phyloP scores from a whole-genome alignment of 2,329 filamentous ascomycete species.

The Rachicladosporium sp. region DNA sequence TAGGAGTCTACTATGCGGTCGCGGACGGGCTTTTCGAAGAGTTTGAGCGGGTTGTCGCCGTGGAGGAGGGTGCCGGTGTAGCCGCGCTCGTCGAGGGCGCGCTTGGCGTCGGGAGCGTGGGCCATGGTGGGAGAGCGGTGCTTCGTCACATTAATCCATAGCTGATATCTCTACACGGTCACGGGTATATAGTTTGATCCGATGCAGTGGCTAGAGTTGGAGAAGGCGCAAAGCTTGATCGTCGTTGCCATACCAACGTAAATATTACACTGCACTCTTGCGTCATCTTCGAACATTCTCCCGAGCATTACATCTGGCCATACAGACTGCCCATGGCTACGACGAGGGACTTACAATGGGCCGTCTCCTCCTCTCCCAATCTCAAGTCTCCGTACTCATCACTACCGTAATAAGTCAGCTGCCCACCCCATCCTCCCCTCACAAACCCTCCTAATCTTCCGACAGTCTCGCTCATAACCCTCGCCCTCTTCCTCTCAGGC shows the following conservation, averaged over 20 bases:
- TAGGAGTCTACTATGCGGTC: constrained; percentile 92
- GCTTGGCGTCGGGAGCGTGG: constrained; percentile 65
- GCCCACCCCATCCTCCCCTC: neutral
- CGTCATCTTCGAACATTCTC: too few relatives aligned
- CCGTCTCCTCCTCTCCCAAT: constrained; percentile 50
- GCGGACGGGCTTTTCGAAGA: constrained; percentile 89
- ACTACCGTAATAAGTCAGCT: constrained; percentile 51
- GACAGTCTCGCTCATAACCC: constrained; percentile 47
- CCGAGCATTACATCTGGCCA: too few relatives aligned
- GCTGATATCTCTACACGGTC: neutral
- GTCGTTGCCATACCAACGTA: too few relatives aligned
- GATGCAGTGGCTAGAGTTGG: too few relatives aligned
- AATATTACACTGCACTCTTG: too few relatives aligned
- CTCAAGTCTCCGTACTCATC: constrained; percentile 57
- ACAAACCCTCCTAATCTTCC: constrained; percentile 1
- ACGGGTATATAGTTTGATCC: neutral
- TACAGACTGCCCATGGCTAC: too few relatives aligned
- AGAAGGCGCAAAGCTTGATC: too few relatives aligned
- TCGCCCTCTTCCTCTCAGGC: constrained; percentile 74
- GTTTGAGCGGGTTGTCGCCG: constrained; percentile 85
- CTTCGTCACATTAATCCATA: too few relatives aligned
- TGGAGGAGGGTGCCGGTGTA: constrained; percentile 65
- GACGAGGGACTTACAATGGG: too few relatives aligned
- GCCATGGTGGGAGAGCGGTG: constrained; percentile 31
- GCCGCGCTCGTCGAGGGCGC: constrained; percentile 80